These are phyloP conservation scores for Porphyrellus cyaneotinctus DNA, from an alignment of 768 basidiomycete genomes.

Conservation along the genomic window DNA sequence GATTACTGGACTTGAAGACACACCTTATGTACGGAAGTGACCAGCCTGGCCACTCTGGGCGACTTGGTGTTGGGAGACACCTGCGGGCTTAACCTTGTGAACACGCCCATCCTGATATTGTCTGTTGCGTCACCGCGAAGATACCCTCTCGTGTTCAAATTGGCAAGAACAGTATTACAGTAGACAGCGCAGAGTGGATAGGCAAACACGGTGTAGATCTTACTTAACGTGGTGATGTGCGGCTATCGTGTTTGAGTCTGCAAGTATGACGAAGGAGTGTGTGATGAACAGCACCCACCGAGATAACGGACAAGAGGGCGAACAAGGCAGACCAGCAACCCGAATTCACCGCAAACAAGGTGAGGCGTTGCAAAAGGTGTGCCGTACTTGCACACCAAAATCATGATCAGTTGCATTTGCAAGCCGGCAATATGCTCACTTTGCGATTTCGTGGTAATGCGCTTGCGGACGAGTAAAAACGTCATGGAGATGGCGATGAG, in stretches of 20 bases:
- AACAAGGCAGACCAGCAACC: background rate
- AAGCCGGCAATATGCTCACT: background rate
- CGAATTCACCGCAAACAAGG: background rate
- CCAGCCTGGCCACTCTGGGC: too few species aligned
- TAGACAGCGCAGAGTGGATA: slow-evolving; percentile 12
- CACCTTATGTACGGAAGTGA: too few species aligned
- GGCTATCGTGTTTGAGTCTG: background rate
- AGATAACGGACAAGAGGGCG: background rate
- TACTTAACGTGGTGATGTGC: background rate
- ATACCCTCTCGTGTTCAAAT: slow-evolving; percentile 10
- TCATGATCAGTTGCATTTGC: background rate
- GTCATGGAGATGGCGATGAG: slow-evolving; percentile 4
- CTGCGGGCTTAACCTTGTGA: too few species aligned
- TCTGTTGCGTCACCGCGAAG: background rate
- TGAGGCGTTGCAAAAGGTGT: slow-evolving; percentile 4
- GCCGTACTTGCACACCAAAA: background rate
- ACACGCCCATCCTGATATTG: background rate
- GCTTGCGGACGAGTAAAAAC: slow-evolving; percentile 1
- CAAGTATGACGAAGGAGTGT: background rate
- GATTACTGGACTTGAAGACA: too few species aligned
- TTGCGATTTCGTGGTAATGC: background rate
- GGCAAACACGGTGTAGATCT: background rate
- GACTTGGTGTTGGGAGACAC: too few species aligned
- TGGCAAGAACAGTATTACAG: slow-evolving; percentile 9
- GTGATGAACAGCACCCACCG: background rate